A percentile compares a stretch with the other conserved stretches of the same genome.
Evolutionary conservation across 257 asterid genomes (phyloP).

Genomic region (Solanum sejunctum): DNA sequence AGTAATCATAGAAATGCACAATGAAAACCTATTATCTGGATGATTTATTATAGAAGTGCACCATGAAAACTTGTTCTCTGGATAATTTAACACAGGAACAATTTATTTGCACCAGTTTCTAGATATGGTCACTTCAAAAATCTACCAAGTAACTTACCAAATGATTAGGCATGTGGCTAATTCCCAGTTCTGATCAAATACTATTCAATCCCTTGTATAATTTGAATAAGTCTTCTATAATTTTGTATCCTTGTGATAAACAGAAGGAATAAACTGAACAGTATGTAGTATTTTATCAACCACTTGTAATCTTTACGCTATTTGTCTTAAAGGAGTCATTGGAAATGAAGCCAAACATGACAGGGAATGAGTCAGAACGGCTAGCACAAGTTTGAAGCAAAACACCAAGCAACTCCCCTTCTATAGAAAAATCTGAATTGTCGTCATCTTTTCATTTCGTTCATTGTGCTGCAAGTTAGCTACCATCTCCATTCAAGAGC

Average conservation of each 20-base stretch:
- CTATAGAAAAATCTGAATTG: background rate
- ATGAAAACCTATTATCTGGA: background rate
- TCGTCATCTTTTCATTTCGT: background rate
- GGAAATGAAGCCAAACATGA: background rate
- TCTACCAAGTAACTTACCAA: background rate
- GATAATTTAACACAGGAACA: background rate
- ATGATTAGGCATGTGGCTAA: background rate
- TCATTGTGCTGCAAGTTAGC: background rate
- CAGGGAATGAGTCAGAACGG: background rate
- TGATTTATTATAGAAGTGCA: background rate
- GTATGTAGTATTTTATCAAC: background rate
- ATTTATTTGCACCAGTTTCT: background rate
- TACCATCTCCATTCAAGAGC: too few relatives aligned
- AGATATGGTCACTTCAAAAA: background rate
- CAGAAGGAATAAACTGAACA: background rate
- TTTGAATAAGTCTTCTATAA: background rate
- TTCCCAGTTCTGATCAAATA: background rate
- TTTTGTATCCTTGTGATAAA: background rate
- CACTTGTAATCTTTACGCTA: background rate
- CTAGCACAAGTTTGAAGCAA: background rate
- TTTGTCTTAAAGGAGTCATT: background rate
- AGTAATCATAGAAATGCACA: background rate
- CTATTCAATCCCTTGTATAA: background rate
- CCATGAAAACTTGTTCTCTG: background rate
- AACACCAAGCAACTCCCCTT: background rate